phyloP scores from a whole-genome alignment of 192 early-diverging fungal species.

The Linnemannia zychae region DNA sequence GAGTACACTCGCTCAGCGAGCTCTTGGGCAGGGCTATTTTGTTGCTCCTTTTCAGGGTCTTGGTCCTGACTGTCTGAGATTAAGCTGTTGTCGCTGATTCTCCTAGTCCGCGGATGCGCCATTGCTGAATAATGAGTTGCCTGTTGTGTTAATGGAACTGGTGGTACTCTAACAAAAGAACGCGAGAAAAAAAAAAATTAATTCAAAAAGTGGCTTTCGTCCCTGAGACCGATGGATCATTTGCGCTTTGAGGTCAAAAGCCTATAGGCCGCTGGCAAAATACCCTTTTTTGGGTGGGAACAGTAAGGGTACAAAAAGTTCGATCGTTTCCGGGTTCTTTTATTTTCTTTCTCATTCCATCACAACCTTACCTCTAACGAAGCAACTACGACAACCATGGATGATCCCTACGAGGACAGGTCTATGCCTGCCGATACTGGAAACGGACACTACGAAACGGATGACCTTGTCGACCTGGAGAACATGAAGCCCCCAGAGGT shows the following conservation, averaged over 20 bases:
- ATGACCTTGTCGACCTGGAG: slow-evolving; percentile 52
- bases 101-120: not conserved
- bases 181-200: not conserved
- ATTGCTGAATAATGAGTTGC: not conserved
- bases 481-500: slow-evolving; percentile 56
- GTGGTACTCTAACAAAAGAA: not conserved
- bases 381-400: slow-evolving; percentile 22
- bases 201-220: not conserved
- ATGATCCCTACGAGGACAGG: slow-evolving; percentile 57
- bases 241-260: not conserved
- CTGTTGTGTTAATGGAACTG: not conserved
- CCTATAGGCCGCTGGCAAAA: not conserved
- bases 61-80: not conserved
- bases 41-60: not conserved
- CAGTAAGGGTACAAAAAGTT: not conserved
- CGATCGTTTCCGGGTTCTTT: not conserved
- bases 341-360: slow-evolving; percentile 10
- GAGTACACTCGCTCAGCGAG: slow-evolving; percentile 31
- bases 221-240: not conserved
- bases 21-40: not conserved
- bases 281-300: not conserved
- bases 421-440: slow-evolving; percentile 43
- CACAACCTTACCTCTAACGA: not conserved
- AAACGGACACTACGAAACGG: slow-evolving; percentile 12
- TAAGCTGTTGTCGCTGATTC: not conserved